phyloP scores from a whole-genome alignment of 768 basidiomycete genomes.

The Trichaptum fuscoviolaceum region DNA sequence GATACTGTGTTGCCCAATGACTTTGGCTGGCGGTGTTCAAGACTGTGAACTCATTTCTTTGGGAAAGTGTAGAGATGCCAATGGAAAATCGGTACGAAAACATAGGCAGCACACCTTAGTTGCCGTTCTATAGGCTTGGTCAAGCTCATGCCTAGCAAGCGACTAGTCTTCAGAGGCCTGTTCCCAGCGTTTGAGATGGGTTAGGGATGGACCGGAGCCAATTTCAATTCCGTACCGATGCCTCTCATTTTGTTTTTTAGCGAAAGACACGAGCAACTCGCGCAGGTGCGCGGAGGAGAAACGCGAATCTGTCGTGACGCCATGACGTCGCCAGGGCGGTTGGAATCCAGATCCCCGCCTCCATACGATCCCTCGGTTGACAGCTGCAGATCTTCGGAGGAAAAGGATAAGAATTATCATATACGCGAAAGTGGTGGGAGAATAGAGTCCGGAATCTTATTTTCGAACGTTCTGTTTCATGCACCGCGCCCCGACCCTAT shows the following conservation, averaged over 20 bases:
- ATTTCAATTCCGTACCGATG: background rate
- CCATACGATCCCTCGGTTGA: background rate
- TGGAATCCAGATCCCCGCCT: background rate
- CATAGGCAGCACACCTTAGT: too few species aligned
- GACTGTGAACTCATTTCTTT: too few species aligned
- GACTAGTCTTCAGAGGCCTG: too few species aligned
- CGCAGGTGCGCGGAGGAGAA: background rate
- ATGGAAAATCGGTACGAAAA: too few species aligned
- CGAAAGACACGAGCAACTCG: background rate
- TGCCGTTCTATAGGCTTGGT: too few species aligned
- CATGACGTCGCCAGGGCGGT: background rate
- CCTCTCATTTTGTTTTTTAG: background rate
- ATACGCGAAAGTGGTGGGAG: background rate
- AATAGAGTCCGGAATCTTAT: background rate
- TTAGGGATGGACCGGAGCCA: background rate
- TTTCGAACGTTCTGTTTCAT: background rate
- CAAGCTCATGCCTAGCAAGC: too few species aligned
- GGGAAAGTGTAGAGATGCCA: too few species aligned
- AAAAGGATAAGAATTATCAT: background rate
- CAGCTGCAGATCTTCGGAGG: constrained; percentile 1
- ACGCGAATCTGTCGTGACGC: background rate
- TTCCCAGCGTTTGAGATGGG: too few species aligned
- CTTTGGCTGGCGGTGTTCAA: too few species aligned
- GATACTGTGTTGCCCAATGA: too few species aligned
- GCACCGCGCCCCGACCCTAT: background rate